Evolutionary conservation across 1,284 basidiomycete genomes (phyloP), one percentile per base, ranked within the genome.

Genomic region (Papiliotrema fonsecae): DNA sequence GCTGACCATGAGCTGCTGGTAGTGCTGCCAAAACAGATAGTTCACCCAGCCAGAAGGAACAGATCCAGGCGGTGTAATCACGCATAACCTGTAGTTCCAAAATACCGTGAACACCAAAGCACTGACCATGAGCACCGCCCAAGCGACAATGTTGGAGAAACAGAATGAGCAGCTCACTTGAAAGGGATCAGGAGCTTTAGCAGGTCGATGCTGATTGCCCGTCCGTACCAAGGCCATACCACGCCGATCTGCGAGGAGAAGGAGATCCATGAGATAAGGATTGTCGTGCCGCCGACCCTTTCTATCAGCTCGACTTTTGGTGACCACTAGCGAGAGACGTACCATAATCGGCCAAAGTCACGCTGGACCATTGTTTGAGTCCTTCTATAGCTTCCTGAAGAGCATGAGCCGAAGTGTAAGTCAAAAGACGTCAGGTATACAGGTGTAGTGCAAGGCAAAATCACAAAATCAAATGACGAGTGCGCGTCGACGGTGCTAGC

Each of bases 141-240:
- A 22, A 31, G n/a, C 21, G 21, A 13, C 35, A 7, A n/a, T 5
- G 18, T 34, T 22, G 36, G 30, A 28, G 35, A 6, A 24, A 24
- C 22, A 22, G 25, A 16, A 37, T 5, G 43, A 25, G 35, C 18
- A 47, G 35, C 86, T 63, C 67, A 90, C 88, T 97, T 94, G 84
- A 96, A 94, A 1, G 91, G 90, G 1, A 82, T 60, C 10, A 97
- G 79, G 6, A 93, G 77, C 28, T 73, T 75, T 31, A 90, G 60
- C 25, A 94, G 81, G 52, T 88, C 83, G 21, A 85, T 70, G 6
- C 86, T 85, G 52, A 86, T 57, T 42, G 72, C 82, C 30, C 79
- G 70, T 38, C 87, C 86, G 62, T 91, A 91, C 87, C 87, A 92
- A 34, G 90, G 90, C 86, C 87, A 88, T 70, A 93, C 82, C 56